These are phyloP conservation scores for Metschnikowia peoriensis DNA, from an alignment of 805 yeast species.

Conservation along the genomic window DNA sequence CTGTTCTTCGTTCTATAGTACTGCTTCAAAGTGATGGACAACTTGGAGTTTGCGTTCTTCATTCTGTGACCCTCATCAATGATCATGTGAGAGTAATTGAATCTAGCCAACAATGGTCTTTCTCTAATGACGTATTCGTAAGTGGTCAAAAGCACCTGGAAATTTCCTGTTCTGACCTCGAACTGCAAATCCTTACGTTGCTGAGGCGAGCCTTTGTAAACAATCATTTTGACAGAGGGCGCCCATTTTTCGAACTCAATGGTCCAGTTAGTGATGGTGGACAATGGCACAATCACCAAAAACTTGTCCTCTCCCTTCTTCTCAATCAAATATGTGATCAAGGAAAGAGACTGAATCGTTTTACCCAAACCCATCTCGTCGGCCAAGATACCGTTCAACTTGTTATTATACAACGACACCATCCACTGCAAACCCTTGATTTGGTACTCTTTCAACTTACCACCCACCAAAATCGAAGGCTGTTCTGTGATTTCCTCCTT, in stretches of 20 bases:
- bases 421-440: conserved; percentile 64
- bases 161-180: conserved; percentile 64
- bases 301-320: conserved; percentile 67
- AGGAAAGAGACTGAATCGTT: conserved; percentile 74
- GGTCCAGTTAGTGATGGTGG: conserved; percentile 85
- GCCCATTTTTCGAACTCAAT: conserved; percentile 88
- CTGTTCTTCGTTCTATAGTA: conserved; percentile 75
- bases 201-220: conserved; percentile 75
- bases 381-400: conserved; percentile 61
- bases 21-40: conserved; percentile 66
- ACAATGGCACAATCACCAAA: conserved; percentile 77
- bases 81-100: conserved; percentile 82
- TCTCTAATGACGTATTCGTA: conserved; percentile 81
- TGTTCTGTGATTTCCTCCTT: conserved; percentile 66
- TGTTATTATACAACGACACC: conserved; percentile 61
- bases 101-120: conserved; percentile 63
- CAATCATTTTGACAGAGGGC: conserved; percentile 67
- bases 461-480: conserved; percentile 72
- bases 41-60: conserved; percentile 75
- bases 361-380: conserved; percentile 72
- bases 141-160: conserved; percentile 75
- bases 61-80: conserved; percentile 90
- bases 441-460: conserved; percentile 75
- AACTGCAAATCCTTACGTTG: conserved; percentile 65
- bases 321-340: conserved; percentile 69